Evolutionary conservation across 257 asterid species (phyloP).

Genomic region (Euphrasia confusa): DNA sequence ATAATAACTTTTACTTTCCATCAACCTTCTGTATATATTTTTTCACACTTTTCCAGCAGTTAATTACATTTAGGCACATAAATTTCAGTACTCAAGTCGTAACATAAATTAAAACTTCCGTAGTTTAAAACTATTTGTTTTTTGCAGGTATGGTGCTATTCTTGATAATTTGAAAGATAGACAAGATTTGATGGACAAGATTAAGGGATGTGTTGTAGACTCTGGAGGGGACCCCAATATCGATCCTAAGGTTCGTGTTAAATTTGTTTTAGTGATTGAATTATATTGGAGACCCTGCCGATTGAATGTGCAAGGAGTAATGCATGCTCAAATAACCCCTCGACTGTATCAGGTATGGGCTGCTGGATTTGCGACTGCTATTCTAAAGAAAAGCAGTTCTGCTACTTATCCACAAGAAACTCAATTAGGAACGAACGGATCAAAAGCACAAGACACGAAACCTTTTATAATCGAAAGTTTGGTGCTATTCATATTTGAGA

Average conservation of each 20-base stretch:
- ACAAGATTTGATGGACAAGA: conserved; percentile 52
- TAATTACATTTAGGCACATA: neutral
- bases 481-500: conserved; percentile 59
- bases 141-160: conserved; percentile 73
- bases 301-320: conserved; percentile 15
- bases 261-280: conserved; percentile 8
- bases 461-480: conserved; percentile 43
- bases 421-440: conserved; percentile 24
- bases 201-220: conserved; percentile 81
- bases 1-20: conserved; percentile 8
- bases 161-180: conserved; percentile 54
- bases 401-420: conserved; percentile 42
- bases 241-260: conserved; percentile 68
- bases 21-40: conserved; percentile 15
- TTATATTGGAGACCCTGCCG: conserved; percentile 13
- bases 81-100: neutral
- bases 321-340: conserved; percentile 14
- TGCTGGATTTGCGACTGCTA: conserved; percentile 84
- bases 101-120: neutral
- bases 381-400: conserved; percentile 68
- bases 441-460: conserved; percentile 35
- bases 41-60: neutral
- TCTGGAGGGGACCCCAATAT: conserved; percentile 87
- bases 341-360: conserved; percentile 75
- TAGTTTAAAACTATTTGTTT: neutral